These are phyloP conservation scores for Eucalyptus tenuipes DNA, from an alignment of 345 rosid species.

Conservation along the genomic window DNA sequence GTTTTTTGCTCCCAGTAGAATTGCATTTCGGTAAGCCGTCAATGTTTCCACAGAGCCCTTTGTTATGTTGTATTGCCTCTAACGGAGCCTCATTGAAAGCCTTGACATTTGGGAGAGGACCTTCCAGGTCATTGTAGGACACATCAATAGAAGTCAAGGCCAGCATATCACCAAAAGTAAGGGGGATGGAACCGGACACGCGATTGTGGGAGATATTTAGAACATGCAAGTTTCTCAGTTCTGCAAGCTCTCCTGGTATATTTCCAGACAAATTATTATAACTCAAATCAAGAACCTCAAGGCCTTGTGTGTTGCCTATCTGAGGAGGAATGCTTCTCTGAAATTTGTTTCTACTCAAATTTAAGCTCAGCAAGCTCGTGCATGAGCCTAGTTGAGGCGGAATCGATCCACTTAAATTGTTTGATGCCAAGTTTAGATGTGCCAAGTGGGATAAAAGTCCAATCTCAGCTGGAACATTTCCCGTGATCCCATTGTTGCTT, in stretches of 20 bases:
- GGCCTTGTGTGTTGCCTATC: not conserved
- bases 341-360: not conserved
- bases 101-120: not conserved
- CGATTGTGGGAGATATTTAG: not conserved
- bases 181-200: fast-evolving
- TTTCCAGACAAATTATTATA: not conserved
- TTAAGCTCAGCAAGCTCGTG: not conserved
- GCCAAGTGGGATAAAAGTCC: not conserved
- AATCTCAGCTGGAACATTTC: not conserved
- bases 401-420: not conserved
- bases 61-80: not conserved
- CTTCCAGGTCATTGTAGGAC: not conserved
- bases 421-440: not conserved
- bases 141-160: not conserved
- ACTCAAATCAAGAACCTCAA: not conserved
- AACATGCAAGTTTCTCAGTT: not conserved
- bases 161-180: not conserved
- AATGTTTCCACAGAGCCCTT: not conserved
- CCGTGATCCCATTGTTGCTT: not conserved
- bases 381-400: not conserved
- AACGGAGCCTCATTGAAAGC: not conserved
- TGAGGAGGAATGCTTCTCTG: not conserved
- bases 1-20: too few species aligned
- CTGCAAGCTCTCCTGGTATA: not conserved
- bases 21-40: not conserved